These are phyloP conservation scores for Cajanus cajan DNA, from an alignment of 306 rosid genomes.

Conservation along the genomic window DNA sequence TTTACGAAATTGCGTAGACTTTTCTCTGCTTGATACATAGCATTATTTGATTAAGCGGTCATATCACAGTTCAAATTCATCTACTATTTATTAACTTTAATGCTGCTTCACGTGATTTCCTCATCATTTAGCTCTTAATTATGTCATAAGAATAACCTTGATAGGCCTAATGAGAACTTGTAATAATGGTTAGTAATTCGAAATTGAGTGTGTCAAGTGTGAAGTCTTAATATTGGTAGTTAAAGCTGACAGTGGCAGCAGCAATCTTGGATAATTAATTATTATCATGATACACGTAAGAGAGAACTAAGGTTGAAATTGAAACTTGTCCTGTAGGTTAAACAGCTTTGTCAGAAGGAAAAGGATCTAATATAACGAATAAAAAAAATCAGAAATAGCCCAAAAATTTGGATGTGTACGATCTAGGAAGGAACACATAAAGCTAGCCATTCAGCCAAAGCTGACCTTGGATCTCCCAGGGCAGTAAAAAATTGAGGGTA, in stretches of 20 bases:
- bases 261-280: conserved; percentile 18
- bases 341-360: conserved; percentile 39
- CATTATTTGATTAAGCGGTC: conserved; percentile 26
- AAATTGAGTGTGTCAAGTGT: neutral
- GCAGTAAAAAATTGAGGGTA: conserved; percentile 18
- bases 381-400: neutral
- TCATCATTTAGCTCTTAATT: conserved; percentile 25
- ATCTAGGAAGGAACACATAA: conserved; percentile 15
- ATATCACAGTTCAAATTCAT: conserved; percentile 27
- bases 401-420: conserved; percentile 18
- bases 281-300: neutral
- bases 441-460: conserved; percentile 29
- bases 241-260: conserved; percentile 8
- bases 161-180: neutral
- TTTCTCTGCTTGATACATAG: conserved; percentile 25
- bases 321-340: conserved; percentile 27
- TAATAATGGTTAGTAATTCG: neutral
- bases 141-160: neutral
- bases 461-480: conserved; percentile 11
- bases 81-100: conserved; percentile 26
- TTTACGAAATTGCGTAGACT: conserved; percentile 9
- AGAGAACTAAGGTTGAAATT: conserved; percentile 33
- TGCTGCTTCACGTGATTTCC: conserved; percentile 21
- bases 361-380: conserved; percentile 9
- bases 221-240: neutral